Evolutionary conservation across 495 filamentous ascomycete genomes (phyloP).

Genomic region (Cairneyella variabilis): DNA sequence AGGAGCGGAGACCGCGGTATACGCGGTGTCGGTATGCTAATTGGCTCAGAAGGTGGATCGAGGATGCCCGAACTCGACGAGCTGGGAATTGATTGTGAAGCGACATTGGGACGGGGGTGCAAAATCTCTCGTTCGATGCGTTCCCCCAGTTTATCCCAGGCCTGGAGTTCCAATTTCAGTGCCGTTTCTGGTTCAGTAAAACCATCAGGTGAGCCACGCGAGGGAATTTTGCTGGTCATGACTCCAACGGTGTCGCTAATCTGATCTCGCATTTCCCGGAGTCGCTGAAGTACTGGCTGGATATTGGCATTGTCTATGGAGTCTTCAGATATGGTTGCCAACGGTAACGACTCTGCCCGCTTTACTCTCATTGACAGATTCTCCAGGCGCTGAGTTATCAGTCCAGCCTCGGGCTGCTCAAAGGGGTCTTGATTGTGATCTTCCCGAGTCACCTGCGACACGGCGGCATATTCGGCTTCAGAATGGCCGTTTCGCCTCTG

Average conservation of each 20-base stretch:
- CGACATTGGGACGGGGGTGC: constrained; percentile 7
- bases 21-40: neutral
- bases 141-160: constrained; percentile 8
- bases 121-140: constrained; percentile 14
- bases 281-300: neutral
- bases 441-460: neutral
- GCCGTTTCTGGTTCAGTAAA: constrained; percentile 4
- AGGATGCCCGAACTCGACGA: neutral
- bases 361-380: constrained; percentile 15
- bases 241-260: constrained; percentile 10
- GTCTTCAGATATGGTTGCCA: constrained; percentile 11
- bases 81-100: neutral
- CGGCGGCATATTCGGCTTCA: neutral
- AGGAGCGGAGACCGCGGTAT: neutral
- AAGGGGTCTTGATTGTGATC: neutral
- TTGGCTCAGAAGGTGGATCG: neutral
- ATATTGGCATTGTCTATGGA: too few relatives aligned
- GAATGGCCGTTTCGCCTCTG: neutral
- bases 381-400: constrained; percentile 8
- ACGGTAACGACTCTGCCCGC: constrained; percentile 6
- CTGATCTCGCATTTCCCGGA: constrained; percentile 8
- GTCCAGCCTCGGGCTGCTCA: constrained; percentile 3
- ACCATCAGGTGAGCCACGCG: neutral
- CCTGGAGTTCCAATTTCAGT: constrained; percentile 5
- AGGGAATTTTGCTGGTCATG: neutral